Base-by-base conservation (phyloP, 441 rosid species). In the Populus hybrid region DNA sequence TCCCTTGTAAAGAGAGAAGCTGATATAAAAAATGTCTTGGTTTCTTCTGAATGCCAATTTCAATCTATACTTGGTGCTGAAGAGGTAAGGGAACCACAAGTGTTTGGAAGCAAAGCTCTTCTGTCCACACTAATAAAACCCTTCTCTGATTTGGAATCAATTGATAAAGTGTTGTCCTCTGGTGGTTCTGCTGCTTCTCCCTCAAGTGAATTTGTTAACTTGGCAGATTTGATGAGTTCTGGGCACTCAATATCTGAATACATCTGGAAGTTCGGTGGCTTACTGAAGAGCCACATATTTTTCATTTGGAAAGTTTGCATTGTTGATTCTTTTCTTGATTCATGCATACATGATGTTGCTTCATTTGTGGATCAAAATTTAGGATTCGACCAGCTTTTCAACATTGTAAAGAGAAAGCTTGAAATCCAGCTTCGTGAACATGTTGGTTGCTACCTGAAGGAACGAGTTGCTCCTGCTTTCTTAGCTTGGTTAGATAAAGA, bases 301-400 rank as follows among this genome's bases (percentile, higher is more conserved):
- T 96, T 96, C 82, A 90, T 96, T 84, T 96, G 99, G 99, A 93
- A 94, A 88, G 81, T 92, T 75, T 89, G 90, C 79, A 80, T 94
- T 79, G 80, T 94, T 81, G 93, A 93, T 86, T 88, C 94, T 83
- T 87, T 96, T 85, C 93, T 96, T 79, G 99, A 92, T 89, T 88
- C 88, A 67, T 96, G 98, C 88, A 83, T 92, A 75, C 98, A 90
- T 88, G 94, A 94, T 86, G 87, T 89, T 68, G 90, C 93, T 81
- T 85, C 91, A 64, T 93, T 91, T 59, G 80, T 84, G 79, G 98
- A 92, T 84, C 97, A 90, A 82, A 90, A 87, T 85, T 85, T 96
- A 77, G 98, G 99, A 80, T 91, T 90, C 78, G 99, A 96, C 77
- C 99, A 96, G 88, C 96, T 96, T 73, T 87, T 87, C 83, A 87